Evolutionary conservation across 2,329 filamentous ascomycete species (phyloP), one percentile per base, ranked within the genome.

Genomic region (Dendryphion nanum): DNA sequence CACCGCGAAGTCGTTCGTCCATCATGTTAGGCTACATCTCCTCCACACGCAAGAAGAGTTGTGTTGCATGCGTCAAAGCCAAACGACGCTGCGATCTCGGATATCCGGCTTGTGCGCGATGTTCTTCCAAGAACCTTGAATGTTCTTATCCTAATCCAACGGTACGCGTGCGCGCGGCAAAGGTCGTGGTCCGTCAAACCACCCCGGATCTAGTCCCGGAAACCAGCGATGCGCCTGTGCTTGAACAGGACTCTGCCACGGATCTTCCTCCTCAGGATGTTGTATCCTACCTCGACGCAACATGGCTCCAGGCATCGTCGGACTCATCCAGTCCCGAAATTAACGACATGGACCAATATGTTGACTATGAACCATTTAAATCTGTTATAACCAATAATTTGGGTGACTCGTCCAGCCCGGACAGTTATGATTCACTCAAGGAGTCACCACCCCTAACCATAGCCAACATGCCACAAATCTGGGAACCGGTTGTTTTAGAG

Each of bases 11-110:
- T 26, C 10, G n/a, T n/a, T 26, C 10, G n/a, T 26, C 23, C 10
- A 26, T n/a, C 23, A 57, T 57, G 56, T 50, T 59, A 16, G 50
- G 53, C 26, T 60, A 60, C 48, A 59, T 61, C 19, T 59, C 55
- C 17, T 50, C 53, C 6, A 60, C 59, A 13, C 51, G 59, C 32
- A 54, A 50, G 35, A 63, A 60, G 40, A 55, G 51, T 40, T 63
- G 59, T 43, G 36, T 41, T 26, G 48, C 47, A 19, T 59, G 54
- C 41, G 55, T 58, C 7, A 58, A 59, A 34, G 47, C 44, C 34
- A 63, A 60, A 41, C 44, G 57, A 10, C 45, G 56, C 16, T 63
- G 57, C 40, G 57, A 61, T 35, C 49, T 61, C 20, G 51, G 55
- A 4, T 55, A 50, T 35, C 57, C 59, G 10, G 51, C 48, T 37